phyloP scores from a whole-genome alignment of 2,329 filamentous ascomycete genomes.

The Gyromitra esculenta region DNA sequence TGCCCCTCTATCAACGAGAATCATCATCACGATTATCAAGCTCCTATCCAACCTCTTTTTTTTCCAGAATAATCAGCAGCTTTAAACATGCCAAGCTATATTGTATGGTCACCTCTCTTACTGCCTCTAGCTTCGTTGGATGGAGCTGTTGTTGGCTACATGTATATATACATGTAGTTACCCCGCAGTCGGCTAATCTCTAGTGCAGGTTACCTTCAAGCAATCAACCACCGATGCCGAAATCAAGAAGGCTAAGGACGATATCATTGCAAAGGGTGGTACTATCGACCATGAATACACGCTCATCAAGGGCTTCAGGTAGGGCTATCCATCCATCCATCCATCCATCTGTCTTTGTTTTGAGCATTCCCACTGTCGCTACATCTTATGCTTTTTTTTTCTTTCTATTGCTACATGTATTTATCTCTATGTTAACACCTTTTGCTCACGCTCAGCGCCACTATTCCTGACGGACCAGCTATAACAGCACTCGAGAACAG shows the following conservation, averaged over 20 bases:
- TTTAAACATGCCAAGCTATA: slow-evolving; percentile 10
- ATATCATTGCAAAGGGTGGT: slow-evolving; percentile 78
- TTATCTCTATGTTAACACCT: slow-evolving; percentile 7
- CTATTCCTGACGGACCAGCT: slow-evolving; percentile 71
- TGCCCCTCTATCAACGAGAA: slow-evolving; percentile 8
- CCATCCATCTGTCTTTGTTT: slow-evolving; percentile 52
- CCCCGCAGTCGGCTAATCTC: slow-evolving; percentile 22
- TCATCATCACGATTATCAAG: slow-evolving; percentile 2
- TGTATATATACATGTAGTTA: not conserved
- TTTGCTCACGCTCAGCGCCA: slow-evolving; percentile 68
- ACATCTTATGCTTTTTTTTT: not conserved
- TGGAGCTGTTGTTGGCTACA: slow-evolving; percentile 17
- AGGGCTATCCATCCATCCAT: slow-evolving; percentile 61
- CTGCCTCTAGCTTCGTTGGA: not conserved
- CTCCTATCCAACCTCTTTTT: not conserved
- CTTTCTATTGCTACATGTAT: not conserved
- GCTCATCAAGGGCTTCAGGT: slow-evolving; percentile 94
- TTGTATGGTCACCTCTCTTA: slow-evolving; percentile 20
- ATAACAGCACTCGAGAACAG: slow-evolving; percentile 73
- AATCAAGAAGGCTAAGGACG: slow-evolving; percentile 79
- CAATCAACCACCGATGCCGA: slow-evolving; percentile 72
- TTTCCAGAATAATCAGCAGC: not conserved
- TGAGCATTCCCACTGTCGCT: not conserved
- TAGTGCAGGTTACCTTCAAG: slow-evolving; percentile 79
- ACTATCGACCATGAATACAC: slow-evolving; percentile 84